phyloP scores from a whole-genome alignment of 1,284 basidiomycete species.

The Jaminaea rosea region DNA sequence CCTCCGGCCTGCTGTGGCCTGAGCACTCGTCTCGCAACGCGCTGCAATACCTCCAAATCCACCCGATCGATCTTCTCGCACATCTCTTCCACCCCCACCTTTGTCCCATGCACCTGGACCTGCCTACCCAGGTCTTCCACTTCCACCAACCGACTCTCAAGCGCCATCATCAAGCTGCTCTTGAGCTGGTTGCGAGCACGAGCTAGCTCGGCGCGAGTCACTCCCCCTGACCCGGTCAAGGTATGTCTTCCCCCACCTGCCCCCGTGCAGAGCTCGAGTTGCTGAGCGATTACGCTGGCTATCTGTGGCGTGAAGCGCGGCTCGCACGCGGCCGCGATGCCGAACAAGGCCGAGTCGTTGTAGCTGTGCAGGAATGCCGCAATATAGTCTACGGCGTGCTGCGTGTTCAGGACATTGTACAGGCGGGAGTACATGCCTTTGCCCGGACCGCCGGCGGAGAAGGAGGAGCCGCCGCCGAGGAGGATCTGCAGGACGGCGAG shows the following conservation, averaged over 20 bases:
- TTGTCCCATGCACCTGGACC: conserved; percentile 82
- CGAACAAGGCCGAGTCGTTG: conserved; percentile 86
- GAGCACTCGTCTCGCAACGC: conserved; percentile 67
- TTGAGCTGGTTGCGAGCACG: conserved; percentile 95
- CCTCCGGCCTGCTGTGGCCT: conserved; percentile 31
- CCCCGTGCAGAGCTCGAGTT: conserved; percentile 52
- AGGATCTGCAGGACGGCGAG: conserved; percentile 91
- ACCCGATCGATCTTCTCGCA: conserved; percentile 77
- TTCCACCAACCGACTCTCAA: conserved; percentile 81
- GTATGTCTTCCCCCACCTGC: conserved; percentile 37
- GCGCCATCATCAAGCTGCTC: conserved; percentile 84
- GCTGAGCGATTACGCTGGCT: conserved; percentile 74
- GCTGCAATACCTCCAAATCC: conserved; percentile 60
- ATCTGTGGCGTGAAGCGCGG: conserved; percentile 61
- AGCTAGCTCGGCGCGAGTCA: conserved; percentile 63
- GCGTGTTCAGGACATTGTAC: conserved; percentile 91
- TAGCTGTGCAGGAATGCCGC: conserved; percentile 98
- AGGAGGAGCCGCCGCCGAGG: conserved; percentile 87
- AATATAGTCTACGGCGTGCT: conserved; percentile 88
- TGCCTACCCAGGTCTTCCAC: conserved; percentile 55
- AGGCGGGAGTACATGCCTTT: conserved; percentile 98
- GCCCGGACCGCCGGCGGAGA: conserved; percentile 90
- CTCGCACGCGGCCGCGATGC: conserved; percentile 80
- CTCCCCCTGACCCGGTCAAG: conserved; percentile 34
- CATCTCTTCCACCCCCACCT: conserved; percentile 84